Percentiles rank a stretch among this genome's conserved stretches.
phyloP scores from a whole-genome alignment of 225 moss, liverwort and hornwort species.

The Rhytidiadelphus loreus region DNA sequence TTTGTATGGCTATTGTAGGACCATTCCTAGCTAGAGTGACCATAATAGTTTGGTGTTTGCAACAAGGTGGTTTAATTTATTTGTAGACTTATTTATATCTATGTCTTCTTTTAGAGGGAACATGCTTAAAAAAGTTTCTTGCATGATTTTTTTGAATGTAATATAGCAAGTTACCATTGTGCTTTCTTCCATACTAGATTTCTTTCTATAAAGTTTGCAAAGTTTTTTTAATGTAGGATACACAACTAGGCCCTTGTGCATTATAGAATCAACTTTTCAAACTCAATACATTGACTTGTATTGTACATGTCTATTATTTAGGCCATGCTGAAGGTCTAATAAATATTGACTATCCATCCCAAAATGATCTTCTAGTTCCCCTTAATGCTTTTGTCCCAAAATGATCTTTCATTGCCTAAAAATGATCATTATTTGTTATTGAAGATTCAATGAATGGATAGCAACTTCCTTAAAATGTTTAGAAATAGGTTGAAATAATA shows the following conservation, averaged over 20 bases:
- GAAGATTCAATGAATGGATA: too few relatives aligned
- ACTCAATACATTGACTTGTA: background rate
- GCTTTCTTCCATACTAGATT: background rate
- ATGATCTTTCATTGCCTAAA: too few relatives aligned
- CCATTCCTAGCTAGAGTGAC: background rate
- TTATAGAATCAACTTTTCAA: fast-evolving
- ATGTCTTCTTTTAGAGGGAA: background rate
- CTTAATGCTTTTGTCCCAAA: too few relatives aligned
- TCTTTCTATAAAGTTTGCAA: background rate
- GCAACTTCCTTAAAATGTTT: too few relatives aligned
- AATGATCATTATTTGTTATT: too few relatives aligned
- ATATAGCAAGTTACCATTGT: fast-evolving
- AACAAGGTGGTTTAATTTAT: background rate
- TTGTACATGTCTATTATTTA: too few relatives aligned
- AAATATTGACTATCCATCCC: background rate
- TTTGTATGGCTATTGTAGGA: background rate
- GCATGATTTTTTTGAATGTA: background rate
- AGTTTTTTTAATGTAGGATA: background rate
- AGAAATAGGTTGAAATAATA: too few relatives aligned
- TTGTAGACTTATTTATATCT: fast-evolving
- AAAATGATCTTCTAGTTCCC: too few relatives aligned
- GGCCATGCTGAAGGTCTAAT: fast-evolving
- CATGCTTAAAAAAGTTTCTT: fast-evolving
- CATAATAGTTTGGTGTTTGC: background rate
- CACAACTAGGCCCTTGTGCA: fast-evolving